Conservation (phyloP, 1,139 yeast genomes). For the Saccharomyces hybrid region DNA sequence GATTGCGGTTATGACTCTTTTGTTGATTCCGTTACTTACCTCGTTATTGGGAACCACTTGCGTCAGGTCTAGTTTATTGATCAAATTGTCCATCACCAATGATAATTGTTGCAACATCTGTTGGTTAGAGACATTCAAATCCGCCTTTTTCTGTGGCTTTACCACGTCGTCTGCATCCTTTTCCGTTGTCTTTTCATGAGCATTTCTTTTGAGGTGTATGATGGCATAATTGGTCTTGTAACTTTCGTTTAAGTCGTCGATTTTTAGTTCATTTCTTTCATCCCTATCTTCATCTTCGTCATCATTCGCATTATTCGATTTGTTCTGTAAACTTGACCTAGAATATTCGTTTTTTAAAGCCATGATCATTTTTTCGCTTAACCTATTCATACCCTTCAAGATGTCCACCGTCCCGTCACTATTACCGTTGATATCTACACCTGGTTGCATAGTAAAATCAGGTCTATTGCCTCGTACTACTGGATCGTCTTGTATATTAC, state of each 20-base stretch:
- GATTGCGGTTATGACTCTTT: conserved; percentile 40
- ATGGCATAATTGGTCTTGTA: conserved; percentile 45
- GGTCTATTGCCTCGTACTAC: conserved; percentile 73
- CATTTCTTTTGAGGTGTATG: conserved; percentile 41
- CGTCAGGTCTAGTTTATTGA: conserved; percentile 21
- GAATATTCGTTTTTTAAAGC: conserved; percentile 40
- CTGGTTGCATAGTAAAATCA: conserved; percentile 79
- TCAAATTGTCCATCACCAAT: conserved; percentile 30
- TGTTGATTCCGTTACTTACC: conserved; percentile 20
- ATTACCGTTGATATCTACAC: conserved; percentile 43
- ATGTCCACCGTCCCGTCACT: conserved; percentile 46
- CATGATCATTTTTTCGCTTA: conserved; percentile 74
- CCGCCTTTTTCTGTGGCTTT: conserved; percentile 12
- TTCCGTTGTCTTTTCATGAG: conserved; percentile 19
- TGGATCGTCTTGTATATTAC: conserved; percentile 75
- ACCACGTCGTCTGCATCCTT: conserved; percentile 23
- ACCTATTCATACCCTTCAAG: conserved; percentile 79
- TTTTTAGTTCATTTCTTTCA: conserved; percentile 44
- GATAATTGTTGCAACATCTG: conserved; percentile 42
- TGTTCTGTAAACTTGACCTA: conserved; percentile 29
- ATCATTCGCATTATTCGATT: conserved; percentile 30
- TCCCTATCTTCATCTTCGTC: conserved; percentile 14
- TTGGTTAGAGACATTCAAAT: conserved; percentile 9
- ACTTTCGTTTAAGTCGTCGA: conserved; percentile 40
- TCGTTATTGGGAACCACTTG: conserved; percentile 17